Conservation (phyloP, 768 basidiomycete genomes). For the Kwoniella sp. region DNA sequence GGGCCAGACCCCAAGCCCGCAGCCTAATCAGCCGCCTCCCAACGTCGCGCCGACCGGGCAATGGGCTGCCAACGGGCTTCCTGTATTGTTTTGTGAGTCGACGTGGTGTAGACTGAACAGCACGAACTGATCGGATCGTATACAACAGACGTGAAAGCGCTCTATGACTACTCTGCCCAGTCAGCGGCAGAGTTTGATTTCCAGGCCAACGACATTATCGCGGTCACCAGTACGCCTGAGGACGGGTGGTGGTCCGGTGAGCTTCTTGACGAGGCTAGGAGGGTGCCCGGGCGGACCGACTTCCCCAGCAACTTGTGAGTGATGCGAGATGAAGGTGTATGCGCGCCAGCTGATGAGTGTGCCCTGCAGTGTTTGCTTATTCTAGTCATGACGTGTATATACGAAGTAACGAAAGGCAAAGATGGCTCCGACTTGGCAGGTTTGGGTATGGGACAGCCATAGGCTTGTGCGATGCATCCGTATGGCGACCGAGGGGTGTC, state of each 20-base stretch:
- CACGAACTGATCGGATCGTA: too few relatives aligned
- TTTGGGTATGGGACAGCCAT: too few relatives aligned
- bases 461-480: too few relatives aligned
- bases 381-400: conserved; percentile 20
- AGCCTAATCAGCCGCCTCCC: conserved; percentile 50
- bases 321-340: not conserved
- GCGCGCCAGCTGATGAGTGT: not conserved
- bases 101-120: not conserved
- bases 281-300: conserved; percentile 46
- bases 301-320: conserved; percentile 52
- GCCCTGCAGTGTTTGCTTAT: conserved; percentile 30
- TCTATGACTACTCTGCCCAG: conserved; percentile 72
- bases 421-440: too few relatives aligned
- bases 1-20: conserved; percentile 34
- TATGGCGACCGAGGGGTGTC: too few relatives aligned
- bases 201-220: conserved; percentile 90
- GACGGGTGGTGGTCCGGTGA: conserved; percentile 96
- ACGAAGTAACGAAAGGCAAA: too few relatives aligned
- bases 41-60: conserved; percentile 62
- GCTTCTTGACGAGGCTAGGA: conserved; percentile 47
- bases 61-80: conserved; percentile 73
- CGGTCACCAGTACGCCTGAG: conserved; percentile 86
- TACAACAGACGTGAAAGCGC: conserved; percentile 59
- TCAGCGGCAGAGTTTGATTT: conserved; percentile 95
- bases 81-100: conserved; percentile 76